Evolutionary conservation across 768 basidiomycete genomes (phyloP), one percentile per base, ranked within the genome.

Genomic region (Collybia sp.): DNA sequence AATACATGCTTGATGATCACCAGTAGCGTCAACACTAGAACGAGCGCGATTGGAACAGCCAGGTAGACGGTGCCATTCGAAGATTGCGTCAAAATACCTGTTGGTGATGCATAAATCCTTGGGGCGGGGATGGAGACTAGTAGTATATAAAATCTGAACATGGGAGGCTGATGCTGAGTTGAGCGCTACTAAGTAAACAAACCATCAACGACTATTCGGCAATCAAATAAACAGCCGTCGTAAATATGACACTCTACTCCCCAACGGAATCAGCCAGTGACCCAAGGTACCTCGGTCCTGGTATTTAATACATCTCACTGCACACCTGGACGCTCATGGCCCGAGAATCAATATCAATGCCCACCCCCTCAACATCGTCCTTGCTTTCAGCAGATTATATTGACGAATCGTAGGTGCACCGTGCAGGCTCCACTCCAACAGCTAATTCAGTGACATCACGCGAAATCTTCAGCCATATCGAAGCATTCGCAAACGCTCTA

Each of bases 401-500:
- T 10, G 74, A 91, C 53, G 85, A 89, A 61, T 70, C 73, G 91
- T 92, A 54, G n/a, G n/a, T n/a, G n/a, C n/a, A n/a, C n/a, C 54
- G 82, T 64, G 40, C 20, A 32, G 18, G 34, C 3, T n/a, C 18
- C 20, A n/a, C 12, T 19, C 30, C 30, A 20, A 25, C 31, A 25
- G 25, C 8, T 25, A 8, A 25, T 25, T 2, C 12, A 20, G 34
- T 35, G 10, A 20, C 30, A 40, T 46, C 37, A 42, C 18, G 11
- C 33, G 25, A 25, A 25, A 25, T 17, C 34, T 30, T 16, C 46
- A 75, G 75, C 11, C 73, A 75, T 53, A 82, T 95, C 37, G 74
- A 76, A 45, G 83, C 89, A 1, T 96, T 95, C 61, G 77, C 77
- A 15, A 76, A 84, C 49, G 92, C 91, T 2, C 68, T 96, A 13